Evolutionary conservation across 1,284 basidiomycete genomes (phyloP), one percentile per base, ranked within the genome.

Genomic region (Microbotryomycetes sp.): DNA sequence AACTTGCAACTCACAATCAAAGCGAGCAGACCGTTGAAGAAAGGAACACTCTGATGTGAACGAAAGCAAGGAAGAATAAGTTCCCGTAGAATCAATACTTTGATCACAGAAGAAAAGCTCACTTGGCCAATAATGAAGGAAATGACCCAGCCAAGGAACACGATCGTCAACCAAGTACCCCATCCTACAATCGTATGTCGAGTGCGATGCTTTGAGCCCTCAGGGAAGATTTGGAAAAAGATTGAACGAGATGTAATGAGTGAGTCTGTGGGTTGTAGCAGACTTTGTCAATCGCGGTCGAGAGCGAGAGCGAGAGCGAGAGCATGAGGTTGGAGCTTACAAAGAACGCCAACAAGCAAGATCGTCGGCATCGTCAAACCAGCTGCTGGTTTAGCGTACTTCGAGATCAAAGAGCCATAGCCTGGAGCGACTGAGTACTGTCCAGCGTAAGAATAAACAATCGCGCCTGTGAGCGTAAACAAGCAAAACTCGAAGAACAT

Each of bases 141-240:
- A 30, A 83, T 62, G 15, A 80, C 69, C 84, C 85, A 87, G 14
- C 82, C 81, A 30, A 72, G 70, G 25, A 79, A 76, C 54, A 84
- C 79, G 71, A 86, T 83, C 0, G 71, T 79, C 15, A 79, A 73
- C 85, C 85, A 87, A 0, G 76, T 73, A 0, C 74, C 68, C 85
- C 86, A 87, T 0, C 82, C 84, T 25, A 80, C 62, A 22, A 80
- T 54, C 3, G 83, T 84, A 77, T 87, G 82, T 22, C 77, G 76
- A 70, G 81, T 76, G 4, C 78, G 75, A 71, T 84, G 83, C 19
- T 73, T 72, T 19, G 80, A 81, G 56, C 79, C 76, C 48, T 77
- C 77, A 1, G 71, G 60, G 60, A 78, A 73, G 54, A 78, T 74
- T 65, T 75, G 50, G 77, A 81, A 79, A 76, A 81, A 82, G 60